A percentile compares a stretch with the other conserved stretches of the same genome.
Conservation (phyloP, 2,329 filamentous ascomycete genomes). For the Cyphellophora europaea region DNA sequence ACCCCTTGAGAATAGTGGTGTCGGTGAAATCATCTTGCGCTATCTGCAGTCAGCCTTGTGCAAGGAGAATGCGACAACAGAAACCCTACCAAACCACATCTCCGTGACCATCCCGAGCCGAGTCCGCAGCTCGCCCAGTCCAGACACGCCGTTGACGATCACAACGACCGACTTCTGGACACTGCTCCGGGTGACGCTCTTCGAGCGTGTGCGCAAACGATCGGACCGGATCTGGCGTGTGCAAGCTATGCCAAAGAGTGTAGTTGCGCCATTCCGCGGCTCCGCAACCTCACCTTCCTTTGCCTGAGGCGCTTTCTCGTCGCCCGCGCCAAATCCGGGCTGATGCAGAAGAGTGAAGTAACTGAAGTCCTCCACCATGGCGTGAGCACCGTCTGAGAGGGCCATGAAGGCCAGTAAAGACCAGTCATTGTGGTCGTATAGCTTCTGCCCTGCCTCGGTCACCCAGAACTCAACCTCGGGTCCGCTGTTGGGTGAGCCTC, state of each 20-base stretch:
- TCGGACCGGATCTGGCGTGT: constrained; percentile 81
- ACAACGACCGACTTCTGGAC: constrained; percentile 98
- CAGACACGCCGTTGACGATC: constrained; percentile 81
- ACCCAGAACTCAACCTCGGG: constrained; percentile 94
- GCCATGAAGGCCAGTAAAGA: constrained; percentile 91
- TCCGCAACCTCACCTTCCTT: constrained; percentile 26
- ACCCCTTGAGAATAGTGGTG: constrained; percentile 65
- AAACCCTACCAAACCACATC: constrained; percentile 73
- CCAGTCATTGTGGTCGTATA: constrained; percentile 81
- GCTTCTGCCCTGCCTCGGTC: constrained; percentile 67
- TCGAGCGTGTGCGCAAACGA: constrained; percentile 64
- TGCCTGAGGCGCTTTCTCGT: background rate
- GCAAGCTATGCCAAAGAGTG: constrained; percentile 91
- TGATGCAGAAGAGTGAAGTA: constrained; percentile 80
- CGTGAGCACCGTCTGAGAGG: constrained; percentile 87
- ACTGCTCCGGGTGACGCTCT: constrained; percentile 91
- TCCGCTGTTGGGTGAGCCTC: constrained; percentile 51
- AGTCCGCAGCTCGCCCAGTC: constrained; percentile 83
- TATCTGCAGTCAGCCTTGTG: background rate
- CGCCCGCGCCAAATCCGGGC: background rate
- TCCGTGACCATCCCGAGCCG: constrained; percentile 82
- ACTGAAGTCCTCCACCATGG: constrained; percentile 92
- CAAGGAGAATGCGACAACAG: constrained; percentile 3
- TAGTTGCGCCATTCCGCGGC: constrained; percentile 53
- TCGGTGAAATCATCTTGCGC: constrained; percentile 68